Conservation (phyloP, 2,329 filamentous ascomycete species). For the Stenocarpella maydis region DNA sequence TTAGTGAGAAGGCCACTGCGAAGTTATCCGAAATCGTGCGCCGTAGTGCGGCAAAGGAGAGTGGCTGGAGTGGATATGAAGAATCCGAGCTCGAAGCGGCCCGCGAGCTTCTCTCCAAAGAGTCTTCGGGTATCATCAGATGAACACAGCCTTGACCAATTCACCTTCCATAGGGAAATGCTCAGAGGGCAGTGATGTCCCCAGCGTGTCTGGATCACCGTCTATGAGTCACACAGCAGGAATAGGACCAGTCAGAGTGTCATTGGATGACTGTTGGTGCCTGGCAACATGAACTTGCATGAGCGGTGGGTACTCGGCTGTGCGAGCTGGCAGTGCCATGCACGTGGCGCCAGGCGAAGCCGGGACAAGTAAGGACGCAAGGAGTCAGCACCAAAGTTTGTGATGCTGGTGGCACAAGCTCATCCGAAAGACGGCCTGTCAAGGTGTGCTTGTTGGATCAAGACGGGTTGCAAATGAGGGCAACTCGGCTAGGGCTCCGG, state of each 20-base stretch:
- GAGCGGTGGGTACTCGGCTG: constrained; percentile 47
- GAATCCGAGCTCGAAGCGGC: constrained; percentile 76
- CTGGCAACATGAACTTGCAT: constrained; percentile 37
- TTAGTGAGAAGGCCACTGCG: constrained; percentile 76
- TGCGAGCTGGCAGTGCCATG: constrained; percentile 40
- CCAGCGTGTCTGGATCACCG: constrained; percentile 33
- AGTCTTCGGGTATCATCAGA: constrained; percentile 54
- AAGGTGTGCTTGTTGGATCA: not conserved
- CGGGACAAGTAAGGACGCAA: constrained; percentile 33
- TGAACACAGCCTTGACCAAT: constrained; percentile 43
- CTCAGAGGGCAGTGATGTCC: constrained; percentile 40
- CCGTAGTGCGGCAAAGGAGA: constrained; percentile 65
- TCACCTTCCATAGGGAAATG: constrained; percentile 3
- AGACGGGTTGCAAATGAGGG: not conserved
- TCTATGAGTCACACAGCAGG: constrained; percentile 26
- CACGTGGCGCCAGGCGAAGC: constrained; percentile 51
- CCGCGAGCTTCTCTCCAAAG: constrained; percentile 69
- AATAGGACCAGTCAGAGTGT: not conserved
- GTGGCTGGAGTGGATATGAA: constrained; percentile 77
- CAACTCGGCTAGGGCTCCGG: constrained; percentile 6
- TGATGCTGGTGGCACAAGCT: not conserved
- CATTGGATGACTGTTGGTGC: constrained; percentile 41
- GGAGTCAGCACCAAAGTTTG: not conserved
- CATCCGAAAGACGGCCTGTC: not conserved
- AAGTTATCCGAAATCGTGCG: constrained; percentile 82